Conservation (phyloP, 352 stramenopile genomes). For the Phytophthora cactorum region DNA sequence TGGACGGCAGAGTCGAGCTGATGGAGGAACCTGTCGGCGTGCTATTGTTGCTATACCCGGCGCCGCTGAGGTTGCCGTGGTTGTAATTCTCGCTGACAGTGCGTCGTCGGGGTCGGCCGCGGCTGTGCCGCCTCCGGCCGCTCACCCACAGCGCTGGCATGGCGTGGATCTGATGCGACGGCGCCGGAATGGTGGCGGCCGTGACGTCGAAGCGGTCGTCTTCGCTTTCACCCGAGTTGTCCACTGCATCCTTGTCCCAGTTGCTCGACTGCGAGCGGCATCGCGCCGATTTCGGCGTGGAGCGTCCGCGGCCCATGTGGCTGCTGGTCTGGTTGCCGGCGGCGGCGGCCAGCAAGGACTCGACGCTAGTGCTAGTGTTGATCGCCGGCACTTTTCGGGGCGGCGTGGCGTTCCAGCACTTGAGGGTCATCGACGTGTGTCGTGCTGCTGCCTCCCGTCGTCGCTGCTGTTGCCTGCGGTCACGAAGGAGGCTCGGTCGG, state of each 20-base stretch:
- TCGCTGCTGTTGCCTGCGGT: slow-evolving; percentile 14
- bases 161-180: slow-evolving; percentile 45
- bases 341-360: slow-evolving; percentile 31
- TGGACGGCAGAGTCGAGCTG: slow-evolving; percentile 29
- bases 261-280: slow-evolving; percentile 69
- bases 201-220: slow-evolving; percentile 51
- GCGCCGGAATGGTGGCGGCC: slow-evolving; percentile 47
- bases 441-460: slow-evolving; percentile 12
- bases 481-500: neutral
- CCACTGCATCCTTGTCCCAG: slow-evolving; percentile 55
- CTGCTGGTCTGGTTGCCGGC: slow-evolving; percentile 19
- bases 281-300: slow-evolving; percentile 36
- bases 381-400: slow-evolving; percentile 34
- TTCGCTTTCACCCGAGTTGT: slow-evolving; percentile 44
- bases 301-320: slow-evolving; percentile 25
- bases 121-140: slow-evolving; percentile 48
- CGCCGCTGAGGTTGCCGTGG: slow-evolving; percentile 21
- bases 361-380: slow-evolving; percentile 29
- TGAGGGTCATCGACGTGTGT: slow-evolving; percentile 56
- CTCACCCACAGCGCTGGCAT: slow-evolving; percentile 50
- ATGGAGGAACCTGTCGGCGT: slow-evolving; percentile 28
- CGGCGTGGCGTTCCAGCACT: slow-evolving; percentile 58
- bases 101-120: slow-evolving; percentile 42
- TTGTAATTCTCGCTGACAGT: slow-evolving; percentile 46
- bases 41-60: slow-evolving; percentile 27